A percentile compares a stretch with the other conserved stretches of the same genome.
phyloP scores from a whole-genome alignment of 2,329 filamentous ascomycete species.

The Colletotrichum sp. region DNA sequence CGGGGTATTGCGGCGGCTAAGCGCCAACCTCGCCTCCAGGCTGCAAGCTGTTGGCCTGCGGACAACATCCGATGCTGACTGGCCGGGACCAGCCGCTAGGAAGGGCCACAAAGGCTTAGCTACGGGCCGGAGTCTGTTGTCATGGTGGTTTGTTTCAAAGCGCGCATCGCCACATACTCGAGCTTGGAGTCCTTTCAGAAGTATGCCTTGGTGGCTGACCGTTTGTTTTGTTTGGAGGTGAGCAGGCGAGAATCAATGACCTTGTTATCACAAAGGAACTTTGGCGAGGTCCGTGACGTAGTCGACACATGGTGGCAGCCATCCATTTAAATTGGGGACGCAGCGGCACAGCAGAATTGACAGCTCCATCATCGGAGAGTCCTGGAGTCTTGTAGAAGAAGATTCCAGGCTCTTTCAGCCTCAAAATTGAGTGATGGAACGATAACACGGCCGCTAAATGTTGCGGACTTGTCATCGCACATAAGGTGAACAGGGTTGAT shows the following conservation, averaged over 20 bases:
- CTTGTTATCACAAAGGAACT: neutral
- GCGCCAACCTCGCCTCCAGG: neutral
- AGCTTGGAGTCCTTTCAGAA: neutral
- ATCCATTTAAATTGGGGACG: accelerated
- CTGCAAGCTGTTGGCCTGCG: neutral
- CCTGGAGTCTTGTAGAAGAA: neutral
- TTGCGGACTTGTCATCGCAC: neutral
- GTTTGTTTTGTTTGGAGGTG: neutral
- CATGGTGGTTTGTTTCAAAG: neutral
- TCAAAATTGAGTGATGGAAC: neutral
- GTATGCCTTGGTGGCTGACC: neutral
- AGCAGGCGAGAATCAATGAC: neutral
- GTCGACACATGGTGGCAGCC: neutral
- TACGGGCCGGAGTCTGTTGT: neutral
- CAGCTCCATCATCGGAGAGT: accelerated
- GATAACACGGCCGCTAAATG: neutral
- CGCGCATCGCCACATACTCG: neutral
- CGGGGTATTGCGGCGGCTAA: neutral
- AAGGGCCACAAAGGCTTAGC: neutral
- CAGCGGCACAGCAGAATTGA: neutral
- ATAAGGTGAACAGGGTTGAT: neutral
- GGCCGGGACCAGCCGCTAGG: neutral
- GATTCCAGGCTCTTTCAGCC: neutral
- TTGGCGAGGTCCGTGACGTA: neutral
- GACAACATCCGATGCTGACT: neutral